Base-by-base conservation (phyloP, 139 green algal species). In the Yamagishiella unicocca region DNA sequence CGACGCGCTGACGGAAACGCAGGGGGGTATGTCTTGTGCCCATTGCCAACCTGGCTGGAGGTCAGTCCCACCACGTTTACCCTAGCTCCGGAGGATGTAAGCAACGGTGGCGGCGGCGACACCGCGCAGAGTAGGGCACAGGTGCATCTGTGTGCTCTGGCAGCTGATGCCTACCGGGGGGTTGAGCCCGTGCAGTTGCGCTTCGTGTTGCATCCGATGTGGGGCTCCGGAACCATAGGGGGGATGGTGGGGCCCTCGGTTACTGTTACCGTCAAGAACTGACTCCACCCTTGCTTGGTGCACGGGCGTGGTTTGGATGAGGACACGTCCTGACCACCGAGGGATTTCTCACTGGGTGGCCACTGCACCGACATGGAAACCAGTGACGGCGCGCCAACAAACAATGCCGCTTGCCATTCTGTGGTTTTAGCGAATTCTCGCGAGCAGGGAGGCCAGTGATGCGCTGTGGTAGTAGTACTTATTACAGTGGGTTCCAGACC, bases 1-100 rank as follows among this genome's bases (percentile, higher is more conserved):
- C 62, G 62, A 27, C 42, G 55, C 1, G 43, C 8, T 0, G 21
- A 6, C 7, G 43, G 10, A 9, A 27, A 17, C 27, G 6, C 24
- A 24, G 37, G 54, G 7, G 0, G 4, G 33, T n/a, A 71, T 27
- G 37, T 4, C 53, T 1, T 29, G 19, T 21, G 10, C 1, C 38
- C 61, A 24, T 35, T 86, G 42, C 80, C 80, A 0, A 37, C 5
- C 43, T 86, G 80, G 80, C 62, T 86, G 0, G 80, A 86, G 31
- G 64, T 86, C 3, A 68, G 31, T 31, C 80, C 80, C 19, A 50
- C 24, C 24, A 45, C 21, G 10, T 77, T 86, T 43, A 24, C 4
- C 38, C 64, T 86, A n/a, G 53, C 40, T 25, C 46, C 77, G 40
- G 21, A 33, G 29, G 29, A 9, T 2, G 78, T 35, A 22, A 9